These are phyloP conservation scores for Mucor piriformis DNA, from an alignment of 371 early-diverging fungal genomes.

Conservation along the genomic window DNA sequence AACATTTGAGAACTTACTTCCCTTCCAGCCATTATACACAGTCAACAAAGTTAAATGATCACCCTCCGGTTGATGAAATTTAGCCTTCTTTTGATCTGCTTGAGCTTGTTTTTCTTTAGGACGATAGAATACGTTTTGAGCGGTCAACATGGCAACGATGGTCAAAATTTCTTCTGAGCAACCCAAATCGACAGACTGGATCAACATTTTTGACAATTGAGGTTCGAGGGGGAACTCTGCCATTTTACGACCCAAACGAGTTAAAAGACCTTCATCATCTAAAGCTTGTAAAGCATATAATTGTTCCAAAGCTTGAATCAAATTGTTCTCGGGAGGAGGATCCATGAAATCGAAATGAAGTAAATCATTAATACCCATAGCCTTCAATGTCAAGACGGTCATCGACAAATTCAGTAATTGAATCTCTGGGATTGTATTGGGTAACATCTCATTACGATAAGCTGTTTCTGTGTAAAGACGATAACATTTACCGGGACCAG, in stretches of 20 bases:
- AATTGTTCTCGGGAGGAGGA: slow-evolving; percentile 91
- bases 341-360: slow-evolving; percentile 97
- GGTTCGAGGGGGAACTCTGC: slow-evolving; percentile 98
- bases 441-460: slow-evolving; percentile 95
- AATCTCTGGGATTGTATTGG: slow-evolving; percentile 97
- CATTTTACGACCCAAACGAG: slow-evolving; percentile 94
- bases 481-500: slow-evolving; percentile 96
- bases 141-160: slow-evolving; percentile 95
- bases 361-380: slow-evolving; percentile 96
- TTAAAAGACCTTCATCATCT: slow-evolving; percentile 92
- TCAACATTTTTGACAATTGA: slow-evolving; percentile 90
- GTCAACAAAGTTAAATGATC: slow-evolving; percentile 96
- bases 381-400: slow-evolving; percentile 91
- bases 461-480: slow-evolving; percentile 96
- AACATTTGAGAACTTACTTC: slow-evolving; percentile 81
- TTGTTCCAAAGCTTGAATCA: slow-evolving; percentile 92
- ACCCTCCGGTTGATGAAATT: slow-evolving; percentile 97
- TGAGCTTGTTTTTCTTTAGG: slow-evolving; percentile 95
- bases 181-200: slow-evolving; percentile 86
- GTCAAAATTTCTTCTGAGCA: slow-evolving; percentile 97
- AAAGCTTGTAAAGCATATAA: slow-evolving; percentile 94
- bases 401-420: slow-evolving; percentile 94
- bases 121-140: slow-evolving; percentile 92
- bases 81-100: slow-evolving; percentile 95
- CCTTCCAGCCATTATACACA: slow-evolving; percentile 95